Conservation (phyloP, 2,329 filamentous ascomycete species). For the Hypomyces perniciosus region DNA sequence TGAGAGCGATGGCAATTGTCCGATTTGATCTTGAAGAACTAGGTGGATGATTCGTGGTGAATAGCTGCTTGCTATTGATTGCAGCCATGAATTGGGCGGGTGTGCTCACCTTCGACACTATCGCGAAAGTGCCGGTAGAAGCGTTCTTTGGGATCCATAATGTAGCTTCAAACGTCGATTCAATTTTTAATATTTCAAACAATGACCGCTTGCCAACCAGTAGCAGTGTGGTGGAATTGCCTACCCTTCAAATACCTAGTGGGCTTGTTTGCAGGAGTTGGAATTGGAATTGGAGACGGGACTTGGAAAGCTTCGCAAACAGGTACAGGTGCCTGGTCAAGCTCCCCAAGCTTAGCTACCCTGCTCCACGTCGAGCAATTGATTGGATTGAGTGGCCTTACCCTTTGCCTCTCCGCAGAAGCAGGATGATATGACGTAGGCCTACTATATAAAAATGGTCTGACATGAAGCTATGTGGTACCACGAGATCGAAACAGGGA, state of each 20-base stretch:
- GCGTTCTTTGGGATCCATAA: conserved; percentile 56
- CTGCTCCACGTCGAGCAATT: too few species aligned
- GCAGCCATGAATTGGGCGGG: not conserved
- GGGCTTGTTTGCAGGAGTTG: not conserved
- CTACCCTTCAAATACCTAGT: too few species aligned
- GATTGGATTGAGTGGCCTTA: too few species aligned
- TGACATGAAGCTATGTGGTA: not conserved
- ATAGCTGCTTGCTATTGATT: not conserved
- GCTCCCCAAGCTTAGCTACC: too few species aligned
- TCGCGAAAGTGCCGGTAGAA: conserved; percentile 83
- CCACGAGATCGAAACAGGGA: too few species aligned
- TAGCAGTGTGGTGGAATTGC: too few species aligned
- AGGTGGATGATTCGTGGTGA: conserved; percentile 1
- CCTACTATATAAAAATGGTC: not conserved
- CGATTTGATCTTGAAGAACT: conserved; percentile 75
- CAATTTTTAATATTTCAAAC: too few species aligned
- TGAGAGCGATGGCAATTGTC: conserved; percentile 56
- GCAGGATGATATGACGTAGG: too few species aligned
- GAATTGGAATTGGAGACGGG: not conserved
- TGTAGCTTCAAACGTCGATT: not conserved
- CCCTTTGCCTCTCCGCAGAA: too few species aligned
- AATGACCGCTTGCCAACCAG: too few species aligned
- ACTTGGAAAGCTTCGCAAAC: too few species aligned
- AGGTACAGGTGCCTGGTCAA: too few species aligned
- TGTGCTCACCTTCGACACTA: conserved; percentile 60